Conservation (phyloP, 805 yeast species). For the Zygoascus bituminiphila region DNA sequence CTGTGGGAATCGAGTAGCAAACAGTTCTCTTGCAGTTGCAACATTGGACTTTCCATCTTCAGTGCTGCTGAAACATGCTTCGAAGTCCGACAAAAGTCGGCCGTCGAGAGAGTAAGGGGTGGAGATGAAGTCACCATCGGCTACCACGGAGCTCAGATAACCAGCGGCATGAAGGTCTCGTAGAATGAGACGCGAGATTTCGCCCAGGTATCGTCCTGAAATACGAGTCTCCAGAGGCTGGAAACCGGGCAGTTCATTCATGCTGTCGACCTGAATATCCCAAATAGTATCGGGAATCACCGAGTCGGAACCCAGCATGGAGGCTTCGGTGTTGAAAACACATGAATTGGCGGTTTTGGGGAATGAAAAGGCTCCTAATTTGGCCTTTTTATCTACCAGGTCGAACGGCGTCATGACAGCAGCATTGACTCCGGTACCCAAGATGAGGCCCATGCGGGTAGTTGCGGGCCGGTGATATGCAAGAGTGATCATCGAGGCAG, state of each 20-base stretch:
- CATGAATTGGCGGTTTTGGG: constrained; percentile 5
- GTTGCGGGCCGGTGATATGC: constrained; percentile 43
- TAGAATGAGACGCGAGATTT: constrained; percentile 62
- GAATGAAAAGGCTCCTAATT: constrained; percentile 34
- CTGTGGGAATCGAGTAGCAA: constrained; percentile 10
- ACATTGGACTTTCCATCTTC: constrained; percentile 2
- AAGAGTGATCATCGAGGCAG: constrained; percentile 74
- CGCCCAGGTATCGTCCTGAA: constrained; percentile 86
- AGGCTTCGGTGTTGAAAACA: constrained; percentile 90
- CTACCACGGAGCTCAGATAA: constrained; percentile 19
- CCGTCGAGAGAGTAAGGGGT: constrained; percentile 18
- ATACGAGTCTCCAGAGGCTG: constrained; percentile 85
- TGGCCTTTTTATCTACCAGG: constrained; percentile 45
- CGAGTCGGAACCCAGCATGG: constrained; percentile 70
- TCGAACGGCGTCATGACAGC: constrained; percentile 52
- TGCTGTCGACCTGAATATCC: constrained; percentile 58
- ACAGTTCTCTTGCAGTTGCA: constrained; percentile 18
- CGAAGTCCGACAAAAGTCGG: constrained; percentile 22
- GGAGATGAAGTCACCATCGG: constrained; percentile 4
- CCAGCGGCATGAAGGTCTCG: constrained; percentile 49
- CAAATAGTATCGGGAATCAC: constrained; percentile 69
- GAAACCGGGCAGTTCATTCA: constrained; percentile 61
- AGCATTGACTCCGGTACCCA: constrained; percentile 91
- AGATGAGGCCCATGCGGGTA: constrained; percentile 74
- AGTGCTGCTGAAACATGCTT: constrained; percentile 15